Evolutionary conservation across 169 alveolate species (phyloP), one percentile per base, ranked within the genome.

Genomic region (Cyclospora cayetanensis): DNA sequence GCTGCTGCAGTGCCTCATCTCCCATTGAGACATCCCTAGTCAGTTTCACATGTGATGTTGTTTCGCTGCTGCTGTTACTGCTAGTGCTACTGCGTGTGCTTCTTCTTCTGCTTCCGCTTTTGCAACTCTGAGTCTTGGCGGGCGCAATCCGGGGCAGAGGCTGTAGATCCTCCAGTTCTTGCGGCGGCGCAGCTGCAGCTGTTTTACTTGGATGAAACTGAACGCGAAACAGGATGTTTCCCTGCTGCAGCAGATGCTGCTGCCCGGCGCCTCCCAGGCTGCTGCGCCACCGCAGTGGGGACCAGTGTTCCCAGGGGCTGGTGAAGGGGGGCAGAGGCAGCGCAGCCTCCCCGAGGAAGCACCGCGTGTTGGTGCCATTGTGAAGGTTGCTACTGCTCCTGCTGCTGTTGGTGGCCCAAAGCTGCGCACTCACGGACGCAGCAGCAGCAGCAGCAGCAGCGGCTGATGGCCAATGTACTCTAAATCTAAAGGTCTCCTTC

Each of bases 231-330:
- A 46, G 72, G 2, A 79, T 12, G 31, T 79, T n/a, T 55, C 88
- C 88, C 34, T 52, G 52, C 88, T 31, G 74, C 42, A 79, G 88
- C 46, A 11, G 88, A 66, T 79, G 88, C 46, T 31, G 70, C 72
- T 52, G 70, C 41, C 72, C 1, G 50, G 25, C 50, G 39, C 70
- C 88, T 79, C 88, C 88, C 52, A 50, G 34, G 88, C 88, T 79
- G 34, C 74, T 79, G 88, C 88, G 88, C 88, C 88, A 79, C 34
- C 70, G 42, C 15, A 79, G 46, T n/a, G 88, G 88, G 66, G 88
- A 66, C 60, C 70, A 46, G 88, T 79, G 42, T 35, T 79, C 88
- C 88, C 88, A 79, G 25, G 72, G 72, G 27, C 52, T 79, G 20
- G 88, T 79, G 72, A 79, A 79, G 34, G 88, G 22, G 11, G 88